These are phyloP conservation scores for Fraxinus floribunda DNA, from an alignment of 305 asterid genomes.

Conservation along the genomic window DNA sequence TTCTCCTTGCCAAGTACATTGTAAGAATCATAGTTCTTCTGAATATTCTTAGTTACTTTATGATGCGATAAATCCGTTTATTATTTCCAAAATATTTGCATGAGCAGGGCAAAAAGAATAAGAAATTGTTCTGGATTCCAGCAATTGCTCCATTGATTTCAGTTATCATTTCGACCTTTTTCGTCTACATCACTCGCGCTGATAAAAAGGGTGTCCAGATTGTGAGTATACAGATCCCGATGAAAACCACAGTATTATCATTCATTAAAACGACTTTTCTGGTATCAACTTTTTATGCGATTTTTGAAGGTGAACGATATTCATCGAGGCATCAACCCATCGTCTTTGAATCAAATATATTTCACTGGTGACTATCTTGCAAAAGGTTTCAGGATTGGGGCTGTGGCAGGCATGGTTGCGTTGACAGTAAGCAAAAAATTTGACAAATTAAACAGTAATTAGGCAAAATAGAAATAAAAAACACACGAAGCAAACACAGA, in stretches of 20 bases:
- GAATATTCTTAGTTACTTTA: neutral
- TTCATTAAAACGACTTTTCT: neutral
- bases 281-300: neutral
- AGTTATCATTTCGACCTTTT: conserved; percentile 66
- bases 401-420: conserved; percentile 58
- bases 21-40: conserved; percentile 35
- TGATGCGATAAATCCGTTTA: neutral
- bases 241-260: neutral
- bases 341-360: conserved; percentile 52
- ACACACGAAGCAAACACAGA: neutral
- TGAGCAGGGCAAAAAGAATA: conserved; percentile 68
- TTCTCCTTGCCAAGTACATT: conserved; percentile 49
- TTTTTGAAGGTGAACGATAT: conserved; percentile 47
- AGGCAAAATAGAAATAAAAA: neutral
- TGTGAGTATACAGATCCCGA: conserved; percentile 28
- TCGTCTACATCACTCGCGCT: conserved; percentile 68
- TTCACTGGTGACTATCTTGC: conserved; percentile 54
- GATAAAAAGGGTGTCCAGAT: conserved; percentile 70
- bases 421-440: conserved; percentile 45
- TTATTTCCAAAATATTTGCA: neutral
- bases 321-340: conserved; percentile 63
- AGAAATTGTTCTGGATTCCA: conserved; percentile 71
- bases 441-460: neutral
- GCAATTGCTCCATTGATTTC: conserved; percentile 87
- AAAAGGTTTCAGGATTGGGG: conserved; percentile 66